A percentile compares a stretch with the other conserved stretches of the same genome.
Evolutionary conservation across 2,329 filamentous ascomycete species (phyloP).

Genomic region (Cladosporium austrohemisphaericum): DNA sequence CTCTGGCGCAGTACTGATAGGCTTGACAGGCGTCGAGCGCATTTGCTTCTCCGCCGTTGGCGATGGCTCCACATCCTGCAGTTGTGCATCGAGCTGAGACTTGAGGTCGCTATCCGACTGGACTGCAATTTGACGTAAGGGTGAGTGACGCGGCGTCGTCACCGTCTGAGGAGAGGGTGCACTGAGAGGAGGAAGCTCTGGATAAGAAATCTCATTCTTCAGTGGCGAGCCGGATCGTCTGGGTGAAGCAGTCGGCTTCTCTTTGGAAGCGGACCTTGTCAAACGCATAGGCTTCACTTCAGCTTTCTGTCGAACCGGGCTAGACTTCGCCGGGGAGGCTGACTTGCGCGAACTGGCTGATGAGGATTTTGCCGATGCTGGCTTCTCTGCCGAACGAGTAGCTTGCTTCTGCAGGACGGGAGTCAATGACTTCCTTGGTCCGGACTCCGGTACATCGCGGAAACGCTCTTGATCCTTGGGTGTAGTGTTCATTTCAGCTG

Average conservation of each 20-base stretch:
- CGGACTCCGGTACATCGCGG: conserved; percentile 47
- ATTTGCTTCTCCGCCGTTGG: conserved; percentile 28
- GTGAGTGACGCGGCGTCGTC: background rate
- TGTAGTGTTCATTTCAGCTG: conserved; percentile 44
- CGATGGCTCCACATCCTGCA: conserved; percentile 23
- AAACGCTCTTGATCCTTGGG: conserved; percentile 56
- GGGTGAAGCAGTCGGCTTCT: background rate
- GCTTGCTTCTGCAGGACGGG: conserved; percentile 33
- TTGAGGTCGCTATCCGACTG: conserved; percentile 15
- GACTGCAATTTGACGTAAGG: background rate
- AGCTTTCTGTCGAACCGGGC: background rate
- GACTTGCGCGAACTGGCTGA: conserved; percentile 19
- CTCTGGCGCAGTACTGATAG: conserved; percentile 19
- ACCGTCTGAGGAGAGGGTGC: background rate
- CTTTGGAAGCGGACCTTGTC: conserved; percentile 8
- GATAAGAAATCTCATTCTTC: conserved; percentile 21
- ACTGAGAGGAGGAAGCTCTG: conserved; percentile 20
- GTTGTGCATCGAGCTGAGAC: conserved; percentile 19
- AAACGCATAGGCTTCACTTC: conserved; percentile 2
- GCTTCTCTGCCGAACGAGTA: conserved; percentile 26
- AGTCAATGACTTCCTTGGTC: conserved; percentile 33
- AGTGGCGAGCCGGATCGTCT: conserved; percentile 17
- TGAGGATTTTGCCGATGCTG: conserved; percentile 11
- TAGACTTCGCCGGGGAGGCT: conserved; percentile 2
- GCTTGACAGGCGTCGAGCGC: conserved; percentile 22